phyloP scores from a whole-genome alignment of 2,329 filamentous ascomycete species.

The Verticillium albo-atrum region DNA sequence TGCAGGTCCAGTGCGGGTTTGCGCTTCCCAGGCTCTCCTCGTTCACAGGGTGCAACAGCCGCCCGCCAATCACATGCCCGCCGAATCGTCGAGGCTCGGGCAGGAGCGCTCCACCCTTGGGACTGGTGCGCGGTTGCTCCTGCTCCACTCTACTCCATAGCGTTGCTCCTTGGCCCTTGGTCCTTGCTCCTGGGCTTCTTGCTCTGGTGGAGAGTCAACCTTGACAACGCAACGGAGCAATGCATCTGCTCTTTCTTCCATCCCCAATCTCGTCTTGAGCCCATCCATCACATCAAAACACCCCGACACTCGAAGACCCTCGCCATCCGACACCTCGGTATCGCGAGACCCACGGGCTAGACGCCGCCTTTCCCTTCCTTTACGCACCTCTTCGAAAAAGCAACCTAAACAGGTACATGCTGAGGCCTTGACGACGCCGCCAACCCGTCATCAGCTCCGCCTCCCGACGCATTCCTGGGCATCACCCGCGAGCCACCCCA shows the following conservation, averaged over 20 bases:
- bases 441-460: not conserved
- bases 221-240: not conserved
- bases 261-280: not conserved
- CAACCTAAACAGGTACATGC: not conserved
- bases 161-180: slow-evolving; percentile 7
- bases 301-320: not conserved
- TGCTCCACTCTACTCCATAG: not conserved
- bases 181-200: not conserved
- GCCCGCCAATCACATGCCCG: not conserved
- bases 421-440: not conserved
- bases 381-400: not conserved
- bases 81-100: not conserved
- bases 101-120: not conserved
- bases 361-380: not conserved
- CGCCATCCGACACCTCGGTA: not conserved
- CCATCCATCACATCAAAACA: slow-evolving; percentile 1
- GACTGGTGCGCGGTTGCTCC: not conserved
- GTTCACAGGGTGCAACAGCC: not conserved
- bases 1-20: not conserved
- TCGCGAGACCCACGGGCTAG: not conserved
- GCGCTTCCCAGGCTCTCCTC: not conserved
- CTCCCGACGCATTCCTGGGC: not conserved
- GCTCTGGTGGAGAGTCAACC: not conserved
- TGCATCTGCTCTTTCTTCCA: not conserved
- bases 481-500: not conserved